Evolutionary conservation across 2,329 filamentous ascomycete species (phyloP), one percentile per base, ranked within the genome.

Genomic region (Trichoderma citrinoviride): DNA sequence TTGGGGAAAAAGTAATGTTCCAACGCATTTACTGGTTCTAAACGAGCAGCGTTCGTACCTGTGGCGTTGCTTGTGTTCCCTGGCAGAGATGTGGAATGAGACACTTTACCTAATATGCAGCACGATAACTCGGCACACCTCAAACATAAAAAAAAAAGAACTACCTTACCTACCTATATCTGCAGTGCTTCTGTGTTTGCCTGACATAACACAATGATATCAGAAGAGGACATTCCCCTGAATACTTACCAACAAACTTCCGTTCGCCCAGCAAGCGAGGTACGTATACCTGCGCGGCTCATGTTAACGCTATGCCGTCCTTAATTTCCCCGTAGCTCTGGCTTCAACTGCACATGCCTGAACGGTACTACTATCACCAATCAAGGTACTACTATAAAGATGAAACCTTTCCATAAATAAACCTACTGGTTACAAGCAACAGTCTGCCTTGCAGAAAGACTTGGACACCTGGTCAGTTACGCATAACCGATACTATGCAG

Each of bases 251-350:
- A 37, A 37, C 7, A 37, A n/a, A n/a, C n/a, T n/a, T n/a, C n/a
- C n/a, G 10, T 37, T 3, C 33, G 29, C 27, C 15, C 52, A 23
- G 33, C 10, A 40, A 12, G 33, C 33, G 5, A 37, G 5, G 33
- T 37, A 37, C 33, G 14, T 37, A 5, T 50, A 50, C 17, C 29
- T 25, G 21, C 29, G 17, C 19, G 44, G 29, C 44, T 25, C 29
- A 10, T 7, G 27, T 25, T 37, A 43, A 25, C 47, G 15, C n/a
- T 40, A 8, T 33, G 8, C 15, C 21, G 17, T 19, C 44, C 56
- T 40, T 49, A 60, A 60, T 60, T 60, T 60, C 56, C 56, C 56
- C 7, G 4, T 37, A 49, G 56, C 56, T 49, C 44, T 27, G 29
- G 43, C 29, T 25, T 60, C 44, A 33, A 47, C 23, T 47, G 19